Conservation (phyloP, 257 asterid genomes). For the Datura wrightii region DNA sequence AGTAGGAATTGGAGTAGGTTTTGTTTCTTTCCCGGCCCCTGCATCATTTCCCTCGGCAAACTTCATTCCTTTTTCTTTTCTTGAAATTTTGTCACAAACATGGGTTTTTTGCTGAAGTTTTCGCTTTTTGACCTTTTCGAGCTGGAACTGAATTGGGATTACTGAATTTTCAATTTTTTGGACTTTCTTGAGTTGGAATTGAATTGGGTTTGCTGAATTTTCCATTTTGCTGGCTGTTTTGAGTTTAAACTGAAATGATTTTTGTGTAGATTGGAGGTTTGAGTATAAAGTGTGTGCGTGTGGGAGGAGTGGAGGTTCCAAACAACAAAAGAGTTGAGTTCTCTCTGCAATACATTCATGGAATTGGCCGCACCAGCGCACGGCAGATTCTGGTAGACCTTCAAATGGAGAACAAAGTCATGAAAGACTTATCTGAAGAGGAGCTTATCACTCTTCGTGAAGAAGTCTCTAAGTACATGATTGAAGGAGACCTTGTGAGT, state of each 20-base stretch:
- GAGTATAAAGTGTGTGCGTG: conserved; percentile 89
- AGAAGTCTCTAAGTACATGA: conserved; percentile 90
- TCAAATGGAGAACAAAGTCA: conserved; percentile 71
- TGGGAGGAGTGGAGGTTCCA: conserved; percentile 97
- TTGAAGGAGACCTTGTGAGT: conserved; percentile 95
- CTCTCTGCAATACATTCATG: conserved; percentile 92
- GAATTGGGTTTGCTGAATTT: not conserved
- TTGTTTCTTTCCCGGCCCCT: not conserved
- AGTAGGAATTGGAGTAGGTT: not conserved
- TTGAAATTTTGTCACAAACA: not conserved
- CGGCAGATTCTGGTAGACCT: conserved; percentile 74
- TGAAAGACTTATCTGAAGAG: conserved; percentile 86
- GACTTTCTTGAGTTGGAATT: not conserved
- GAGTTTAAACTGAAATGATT: not conserved
- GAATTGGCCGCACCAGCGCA: conserved; percentile 82
- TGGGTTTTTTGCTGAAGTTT: not conserved
- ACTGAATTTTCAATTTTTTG: not conserved
- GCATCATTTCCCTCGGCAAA: no score
- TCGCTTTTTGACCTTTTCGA: not conserved
- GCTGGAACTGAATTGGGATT: not conserved
- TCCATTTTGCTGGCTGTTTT: not conserved
- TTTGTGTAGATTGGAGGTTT: conserved; percentile 67
- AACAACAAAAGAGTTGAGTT: conserved; percentile 92
- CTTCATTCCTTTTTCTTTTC: not conserved
- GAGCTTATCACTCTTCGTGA: conserved; percentile 90